Percentiles rank a stretch among this genome's conserved stretches.
Conservation (phyloP, 495 filamentous ascomycete species). For the Neurospora sp. region DNA sequence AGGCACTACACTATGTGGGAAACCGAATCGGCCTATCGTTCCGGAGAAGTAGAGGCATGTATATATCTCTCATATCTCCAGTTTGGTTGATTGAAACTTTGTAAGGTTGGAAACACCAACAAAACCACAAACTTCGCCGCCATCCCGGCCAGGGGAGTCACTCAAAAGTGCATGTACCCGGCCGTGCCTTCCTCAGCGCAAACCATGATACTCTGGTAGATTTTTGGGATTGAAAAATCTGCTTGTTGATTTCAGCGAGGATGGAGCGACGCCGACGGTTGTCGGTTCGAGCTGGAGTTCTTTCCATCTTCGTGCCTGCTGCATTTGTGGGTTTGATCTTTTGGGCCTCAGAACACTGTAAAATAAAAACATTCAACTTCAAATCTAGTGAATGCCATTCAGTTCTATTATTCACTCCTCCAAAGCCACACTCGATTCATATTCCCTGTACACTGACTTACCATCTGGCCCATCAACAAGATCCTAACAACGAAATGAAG, state of each 20-base stretch:
- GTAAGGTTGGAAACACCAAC: no score
- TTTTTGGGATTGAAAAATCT: neutral
- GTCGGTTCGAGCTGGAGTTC: neutral
- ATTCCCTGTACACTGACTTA: neutral
- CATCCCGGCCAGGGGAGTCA: neutral
- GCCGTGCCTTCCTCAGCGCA: neutral
- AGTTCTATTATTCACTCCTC: no score
- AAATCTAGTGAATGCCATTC: no score
- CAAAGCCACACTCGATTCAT: neutral
- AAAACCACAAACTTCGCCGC: neutral
- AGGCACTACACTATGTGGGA: no score
- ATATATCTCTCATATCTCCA: no score
- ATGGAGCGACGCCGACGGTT: neutral
- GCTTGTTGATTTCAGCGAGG: neutral
- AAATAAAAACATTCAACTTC: neutral
- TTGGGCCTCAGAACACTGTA: neutral
- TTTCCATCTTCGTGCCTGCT: neutral
- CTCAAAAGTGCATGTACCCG: neutral
- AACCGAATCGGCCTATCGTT: no score
- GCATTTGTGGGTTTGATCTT: no score
- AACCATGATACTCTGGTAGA: neutral
- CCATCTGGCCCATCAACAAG: neutral
- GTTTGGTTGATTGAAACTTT: no score
- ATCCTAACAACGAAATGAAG: neutral
- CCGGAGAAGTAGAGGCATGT: no score